Percentiles rank a stretch among this genome's conserved stretches.
These are phyloP conservation scores for Calocybe gangraenosa DNA, from an alignment of 768 basidiomycete genomes.

Conservation along the genomic window DNA sequence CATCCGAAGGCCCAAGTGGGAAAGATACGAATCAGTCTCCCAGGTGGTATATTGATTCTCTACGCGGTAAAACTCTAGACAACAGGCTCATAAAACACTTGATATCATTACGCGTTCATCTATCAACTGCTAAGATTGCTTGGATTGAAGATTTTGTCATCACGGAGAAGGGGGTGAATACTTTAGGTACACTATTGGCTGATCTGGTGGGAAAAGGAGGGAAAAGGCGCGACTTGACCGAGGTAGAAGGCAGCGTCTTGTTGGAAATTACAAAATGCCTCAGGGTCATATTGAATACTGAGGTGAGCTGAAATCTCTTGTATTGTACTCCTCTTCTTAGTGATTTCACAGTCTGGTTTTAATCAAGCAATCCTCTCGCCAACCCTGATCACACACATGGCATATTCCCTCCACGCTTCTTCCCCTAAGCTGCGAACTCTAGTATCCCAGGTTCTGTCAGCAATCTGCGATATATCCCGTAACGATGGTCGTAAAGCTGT, in stretches of 20 bases:
- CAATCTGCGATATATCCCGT: slow-evolving; percentile 71
- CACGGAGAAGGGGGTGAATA: slow-evolving; percentile 59
- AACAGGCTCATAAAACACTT: slow-evolving; percentile 70
- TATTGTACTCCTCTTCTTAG: slow-evolving; percentile 6
- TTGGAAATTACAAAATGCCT: slow-evolving; percentile 78
- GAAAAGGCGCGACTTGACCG: slow-evolving; percentile 55
- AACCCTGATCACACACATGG: slow-evolving; percentile 65
- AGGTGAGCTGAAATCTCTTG: slow-evolving; percentile 44
- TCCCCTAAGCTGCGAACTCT: slow-evolving; percentile 68
- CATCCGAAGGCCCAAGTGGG: slow-evolving; percentile 45
- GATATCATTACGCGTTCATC: slow-evolving; percentile 77
- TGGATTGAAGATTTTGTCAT: slow-evolving; percentile 82
- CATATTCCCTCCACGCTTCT: slow-evolving; percentile 63
- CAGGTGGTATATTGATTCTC: slow-evolving; percentile 58
- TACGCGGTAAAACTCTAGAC: slow-evolving; percentile 54
- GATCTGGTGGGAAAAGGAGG: slow-evolving; percentile 62
- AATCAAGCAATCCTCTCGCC: slow-evolving; percentile 58
- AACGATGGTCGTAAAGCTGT: slow-evolving; percentile 72
- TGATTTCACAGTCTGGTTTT: slow-evolving; percentile 58
- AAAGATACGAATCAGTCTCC: slow-evolving; percentile 41
- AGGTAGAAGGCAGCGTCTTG: slow-evolving; percentile 64
- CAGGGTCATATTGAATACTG: slow-evolving; percentile 79
- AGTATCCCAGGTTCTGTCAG: slow-evolving; percentile 76
- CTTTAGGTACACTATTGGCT: slow-evolving; percentile 53
- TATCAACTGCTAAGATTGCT: slow-evolving; percentile 74